Evolutionary conservation across 2,329 filamentous ascomycete species (phyloP).

Genomic region (Talaromyces sp.): DNA sequence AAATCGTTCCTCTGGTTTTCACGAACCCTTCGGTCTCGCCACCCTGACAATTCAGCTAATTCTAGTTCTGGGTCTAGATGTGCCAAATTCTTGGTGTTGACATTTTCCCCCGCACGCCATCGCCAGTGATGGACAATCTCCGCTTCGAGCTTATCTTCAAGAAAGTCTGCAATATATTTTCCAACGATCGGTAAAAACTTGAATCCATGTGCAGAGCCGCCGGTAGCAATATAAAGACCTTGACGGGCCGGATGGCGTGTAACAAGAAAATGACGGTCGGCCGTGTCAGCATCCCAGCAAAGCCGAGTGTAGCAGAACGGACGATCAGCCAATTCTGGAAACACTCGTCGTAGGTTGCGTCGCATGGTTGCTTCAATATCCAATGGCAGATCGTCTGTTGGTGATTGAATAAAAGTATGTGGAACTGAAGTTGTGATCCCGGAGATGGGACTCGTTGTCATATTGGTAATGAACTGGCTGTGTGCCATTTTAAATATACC

Average conservation of each 20-base stretch:
- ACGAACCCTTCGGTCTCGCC: constrained; percentile 16
- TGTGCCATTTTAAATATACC: constrained; percentile 60
- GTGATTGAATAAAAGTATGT: constrained; percentile 4
- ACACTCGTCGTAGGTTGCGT: constrained; percentile 7
- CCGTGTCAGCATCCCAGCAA: constrained; percentile 59
- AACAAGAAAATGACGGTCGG: constrained; percentile 60
- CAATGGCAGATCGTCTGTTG: constrained; percentile 3
- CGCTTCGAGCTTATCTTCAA: constrained; percentile 22
- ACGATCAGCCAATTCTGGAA: constrained; percentile 6
- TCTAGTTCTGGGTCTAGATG: constrained; percentile 23
- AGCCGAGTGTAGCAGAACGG: constrained; percentile 37
- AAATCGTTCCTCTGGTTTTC: constrained; percentile 3
- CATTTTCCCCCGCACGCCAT: constrained; percentile 11
- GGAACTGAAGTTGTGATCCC: constrained; percentile 7
- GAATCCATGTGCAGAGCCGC: constrained; percentile 62
- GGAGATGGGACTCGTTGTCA: constrained; percentile 15
- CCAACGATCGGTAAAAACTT: constrained; percentile 63
- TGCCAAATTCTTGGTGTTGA: constrained; percentile 17
- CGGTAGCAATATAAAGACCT: constrained; percentile 58
- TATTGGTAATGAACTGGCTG: constrained; percentile 56
- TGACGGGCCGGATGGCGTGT: constrained; percentile 47
- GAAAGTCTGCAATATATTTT: constrained; percentile 45
- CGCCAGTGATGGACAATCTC: constrained; percentile 7
- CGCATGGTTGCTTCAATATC: constrained; percentile 11
- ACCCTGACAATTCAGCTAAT: constrained; percentile 18